Evolutionary conservation across 805 yeast species (phyloP).

Genomic region (Lipomyces sp.): DNA sequence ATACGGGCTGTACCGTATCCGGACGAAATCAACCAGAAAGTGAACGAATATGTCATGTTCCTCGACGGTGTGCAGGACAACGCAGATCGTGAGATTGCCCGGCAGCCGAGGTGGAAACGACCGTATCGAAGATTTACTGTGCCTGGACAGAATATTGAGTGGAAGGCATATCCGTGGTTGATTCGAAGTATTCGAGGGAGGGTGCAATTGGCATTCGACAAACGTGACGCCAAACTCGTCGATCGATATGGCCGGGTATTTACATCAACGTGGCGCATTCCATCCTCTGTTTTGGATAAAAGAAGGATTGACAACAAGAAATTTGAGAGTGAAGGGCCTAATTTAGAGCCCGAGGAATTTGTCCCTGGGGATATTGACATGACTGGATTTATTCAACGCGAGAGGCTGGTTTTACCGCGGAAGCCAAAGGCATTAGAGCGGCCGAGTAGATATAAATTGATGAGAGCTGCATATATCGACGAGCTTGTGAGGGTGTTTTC

Average conservation of each 20-base stretch:
- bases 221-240: constrained; percentile 9
- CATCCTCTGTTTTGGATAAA: constrained; percentile 3
- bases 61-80: constrained; percentile 4
- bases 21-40: not conserved
- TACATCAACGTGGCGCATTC: constrained; percentile 27
- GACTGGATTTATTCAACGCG: not conserved
- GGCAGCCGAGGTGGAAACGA: not conserved
- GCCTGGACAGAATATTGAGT: not conserved
- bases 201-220: constrained; percentile 8
- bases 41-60: not conserved
- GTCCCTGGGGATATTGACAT: not conserved
- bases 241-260: constrained; percentile 29
- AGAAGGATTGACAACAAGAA: not conserved
- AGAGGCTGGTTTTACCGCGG: not conserved
- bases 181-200: not conserved
- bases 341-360: not conserved
- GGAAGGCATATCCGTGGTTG: not conserved
- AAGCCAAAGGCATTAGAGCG: not conserved
- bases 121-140: not conserved
- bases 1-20: not conserved
- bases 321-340: not conserved
- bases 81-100: not conserved
- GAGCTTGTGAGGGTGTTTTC: constrained; percentile 11
- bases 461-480: constrained; percentile 2
- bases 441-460: not conserved